Conservation (phyloP, 177 flowering plant genomes). For the Vitis hybrid region DNA sequence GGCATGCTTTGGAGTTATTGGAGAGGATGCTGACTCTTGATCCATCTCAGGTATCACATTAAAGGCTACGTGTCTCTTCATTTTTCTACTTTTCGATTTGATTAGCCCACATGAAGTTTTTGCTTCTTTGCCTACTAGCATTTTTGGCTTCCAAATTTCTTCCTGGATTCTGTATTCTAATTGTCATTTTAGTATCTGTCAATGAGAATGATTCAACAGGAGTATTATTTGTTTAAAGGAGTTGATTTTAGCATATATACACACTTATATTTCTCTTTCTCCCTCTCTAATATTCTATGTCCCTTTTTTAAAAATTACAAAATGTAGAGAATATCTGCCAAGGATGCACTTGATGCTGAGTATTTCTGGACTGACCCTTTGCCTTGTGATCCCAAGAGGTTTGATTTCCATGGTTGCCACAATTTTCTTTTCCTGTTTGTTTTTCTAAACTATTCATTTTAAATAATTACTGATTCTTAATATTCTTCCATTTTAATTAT, state of each 20-base stretch:
- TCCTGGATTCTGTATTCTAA: too few species aligned
- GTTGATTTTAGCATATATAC: too few species aligned
- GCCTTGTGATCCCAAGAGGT: constrained; percentile 99
- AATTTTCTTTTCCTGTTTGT: neutral
- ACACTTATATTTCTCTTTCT: too few species aligned
- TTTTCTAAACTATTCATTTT: too few species aligned
- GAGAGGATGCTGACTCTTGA: constrained; percentile 94
- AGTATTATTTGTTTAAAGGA: too few species aligned
- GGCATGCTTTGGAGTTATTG: constrained; percentile 87
- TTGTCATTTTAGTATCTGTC: too few species aligned
- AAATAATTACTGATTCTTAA: too few species aligned
- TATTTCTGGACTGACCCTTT: constrained; percentile 97
- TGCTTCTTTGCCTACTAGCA: too few species aligned
- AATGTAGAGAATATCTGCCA: constrained; percentile 87
- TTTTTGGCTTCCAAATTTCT: too few species aligned
- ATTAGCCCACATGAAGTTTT: too few species aligned
- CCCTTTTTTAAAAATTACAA: too few species aligned
- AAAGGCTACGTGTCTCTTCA: neutral
- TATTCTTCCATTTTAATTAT: neutral
- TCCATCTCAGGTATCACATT: constrained; percentile 76
- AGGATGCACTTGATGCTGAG: constrained; percentile 97
- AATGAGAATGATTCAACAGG: neutral
- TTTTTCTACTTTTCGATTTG: neutral
- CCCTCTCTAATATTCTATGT: too few species aligned
- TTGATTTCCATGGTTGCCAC: neutral